Percentiles rank a stretch among this genome's conserved stretches.
phyloP scores from a whole-genome alignment of 2,329 filamentous ascomycete species.

The Alternaria longipes region DNA sequence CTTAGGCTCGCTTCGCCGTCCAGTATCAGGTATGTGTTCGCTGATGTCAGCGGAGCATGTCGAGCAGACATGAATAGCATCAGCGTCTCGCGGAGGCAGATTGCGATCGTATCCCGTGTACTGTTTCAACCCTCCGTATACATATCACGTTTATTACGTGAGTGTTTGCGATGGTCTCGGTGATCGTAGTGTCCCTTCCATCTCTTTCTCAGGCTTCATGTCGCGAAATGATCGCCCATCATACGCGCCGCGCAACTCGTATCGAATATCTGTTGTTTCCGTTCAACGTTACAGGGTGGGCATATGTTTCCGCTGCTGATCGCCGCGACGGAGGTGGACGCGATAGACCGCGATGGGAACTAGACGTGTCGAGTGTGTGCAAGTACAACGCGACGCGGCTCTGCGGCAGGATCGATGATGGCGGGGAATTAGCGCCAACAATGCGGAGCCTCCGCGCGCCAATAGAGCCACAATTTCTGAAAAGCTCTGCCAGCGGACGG shows the following conservation, averaged over 20 bases:
- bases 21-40: not conserved
- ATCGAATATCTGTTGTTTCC: not conserved
- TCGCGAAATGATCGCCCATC: not conserved
- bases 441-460: slow-evolving; percentile 15
- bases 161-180: not conserved
- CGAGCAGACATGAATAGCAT: not conserved
- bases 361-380: not conserved
- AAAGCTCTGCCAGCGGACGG: slow-evolving; percentile 15
- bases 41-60: not conserved
- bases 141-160: not conserved
- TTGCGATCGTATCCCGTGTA: not conserved
- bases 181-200: not conserved
- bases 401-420: slow-evolving; percentile 13
- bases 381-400: not conserved
- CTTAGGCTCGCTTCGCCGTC: not conserved
- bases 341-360: not conserved
- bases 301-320: not conserved
- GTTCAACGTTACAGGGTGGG: not conserved
- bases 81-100: not conserved
- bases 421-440: slow-evolving; percentile 18
- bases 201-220: not conserved
- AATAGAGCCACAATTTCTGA: slow-evolving; percentile 21
- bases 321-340: not conserved
- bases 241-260: not conserved
- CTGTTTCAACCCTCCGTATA: not conserved